phyloP scores from a whole-genome alignment of 1,139 yeast genomes.

The Geotrichum citri-aurantii region DNA sequence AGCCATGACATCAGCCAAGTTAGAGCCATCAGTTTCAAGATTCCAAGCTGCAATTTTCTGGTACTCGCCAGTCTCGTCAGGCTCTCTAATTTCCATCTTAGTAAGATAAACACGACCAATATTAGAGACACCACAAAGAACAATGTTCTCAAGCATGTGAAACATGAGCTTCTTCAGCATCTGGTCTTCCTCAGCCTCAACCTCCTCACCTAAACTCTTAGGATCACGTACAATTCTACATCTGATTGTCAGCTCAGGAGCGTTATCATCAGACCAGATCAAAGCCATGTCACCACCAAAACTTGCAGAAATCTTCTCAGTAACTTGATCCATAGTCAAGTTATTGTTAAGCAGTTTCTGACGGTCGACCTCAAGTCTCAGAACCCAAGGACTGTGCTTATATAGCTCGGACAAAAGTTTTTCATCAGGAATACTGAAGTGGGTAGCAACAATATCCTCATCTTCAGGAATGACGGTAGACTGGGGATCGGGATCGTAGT shows the following conservation, averaged over 20 bases:
- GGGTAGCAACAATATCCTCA: slow-evolving; percentile 93
- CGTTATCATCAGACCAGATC: slow-evolving; percentile 99
- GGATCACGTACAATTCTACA: slow-evolving; percentile 98
- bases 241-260: slow-evolving; percentile 92
- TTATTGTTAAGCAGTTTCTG: slow-evolving; percentile 98
- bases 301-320: slow-evolving; percentile 87
- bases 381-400: slow-evolving; percentile 95
- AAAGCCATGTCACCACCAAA: slow-evolving; percentile 94
- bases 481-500: slow-evolving; percentile 96
- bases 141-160: slow-evolving; percentile 91
- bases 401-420: slow-evolving; percentile 90
- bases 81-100: slow-evolving; percentile 79
- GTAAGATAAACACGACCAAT: slow-evolving; percentile 87
- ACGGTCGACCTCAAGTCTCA: slow-evolving; percentile 94
- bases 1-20: slow-evolving; percentile 89
- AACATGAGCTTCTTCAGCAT: slow-evolving; percentile 92
- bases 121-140: slow-evolving; percentile 93
- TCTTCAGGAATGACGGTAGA: slow-evolving; percentile 94
- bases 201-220: slow-evolving; percentile 85
- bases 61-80: slow-evolving; percentile 81
- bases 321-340: slow-evolving; percentile 96
- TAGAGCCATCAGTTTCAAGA: slow-evolving; percentile 97
- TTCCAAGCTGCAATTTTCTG: slow-evolving; percentile 95
- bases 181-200: slow-evolving; percentile 95
- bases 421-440: slow-evolving; percentile 96